Conservation (phyloP, 352 stramenopile species). For the Phytophthora sojae region DNA sequence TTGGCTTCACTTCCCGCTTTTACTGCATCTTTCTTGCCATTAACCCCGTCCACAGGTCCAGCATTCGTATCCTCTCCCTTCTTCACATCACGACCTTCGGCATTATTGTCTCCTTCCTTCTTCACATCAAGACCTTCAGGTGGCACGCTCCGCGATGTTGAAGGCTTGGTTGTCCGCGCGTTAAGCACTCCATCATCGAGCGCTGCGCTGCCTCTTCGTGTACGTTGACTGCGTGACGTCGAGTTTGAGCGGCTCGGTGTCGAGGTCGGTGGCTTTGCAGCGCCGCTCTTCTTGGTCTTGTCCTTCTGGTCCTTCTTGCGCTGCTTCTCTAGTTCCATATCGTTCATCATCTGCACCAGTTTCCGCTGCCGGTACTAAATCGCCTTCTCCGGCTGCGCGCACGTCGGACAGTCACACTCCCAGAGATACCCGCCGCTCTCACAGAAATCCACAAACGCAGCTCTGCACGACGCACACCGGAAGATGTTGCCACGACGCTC, state of each 20-base stretch:
- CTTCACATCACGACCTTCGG: background rate
- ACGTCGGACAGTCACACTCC: slow-evolving; percentile 57
- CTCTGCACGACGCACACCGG: slow-evolving; percentile 53
- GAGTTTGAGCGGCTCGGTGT: slow-evolving; percentile 20
- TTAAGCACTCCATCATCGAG: background rate
- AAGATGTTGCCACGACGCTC: slow-evolving; percentile 49
- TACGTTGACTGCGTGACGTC: slow-evolving; percentile 18
- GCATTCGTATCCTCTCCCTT: background rate
- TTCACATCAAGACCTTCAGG: background rate
- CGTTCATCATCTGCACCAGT: slow-evolving; percentile 54
- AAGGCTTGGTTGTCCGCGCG: background rate
- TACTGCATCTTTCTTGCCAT: background rate
- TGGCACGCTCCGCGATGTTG: background rate
- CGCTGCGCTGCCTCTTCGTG: slow-evolving; percentile 16
- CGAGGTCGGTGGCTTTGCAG: slow-evolving; percentile 2
- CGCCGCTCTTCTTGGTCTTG: slow-evolving; percentile 13
- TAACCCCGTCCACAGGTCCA: background rate
- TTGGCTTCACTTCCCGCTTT: background rate
- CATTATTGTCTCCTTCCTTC: background rate
- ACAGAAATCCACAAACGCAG: slow-evolving; percentile 55
- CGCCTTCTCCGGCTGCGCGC: slow-evolving; percentile 42
- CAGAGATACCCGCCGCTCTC: slow-evolving; percentile 41
- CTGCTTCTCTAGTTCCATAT: slow-evolving; percentile 41
- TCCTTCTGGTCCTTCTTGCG: slow-evolving; percentile 36
- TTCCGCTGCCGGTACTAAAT: slow-evolving; percentile 45